These are phyloP conservation scores for Striga hermonthica DNA, from an alignment of 305 asterid species.

Conservation along the genomic window DNA sequence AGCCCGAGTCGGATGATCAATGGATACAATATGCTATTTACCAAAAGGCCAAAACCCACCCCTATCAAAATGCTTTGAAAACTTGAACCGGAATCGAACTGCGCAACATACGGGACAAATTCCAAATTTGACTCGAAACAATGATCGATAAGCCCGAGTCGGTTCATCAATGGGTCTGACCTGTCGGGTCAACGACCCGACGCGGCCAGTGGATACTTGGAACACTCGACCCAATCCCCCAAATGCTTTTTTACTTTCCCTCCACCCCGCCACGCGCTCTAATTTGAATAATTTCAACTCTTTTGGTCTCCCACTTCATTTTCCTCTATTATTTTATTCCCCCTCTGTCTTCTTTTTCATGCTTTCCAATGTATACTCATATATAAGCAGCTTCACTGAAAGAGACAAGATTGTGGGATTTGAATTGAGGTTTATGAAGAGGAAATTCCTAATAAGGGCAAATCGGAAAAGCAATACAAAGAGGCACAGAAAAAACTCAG, in stretches of 20 bases:
- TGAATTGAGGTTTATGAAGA: constrained; percentile 40
- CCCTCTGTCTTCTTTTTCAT: background rate
- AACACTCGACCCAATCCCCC: background rate
- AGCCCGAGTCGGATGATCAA: no score
- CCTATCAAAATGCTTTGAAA: no score
- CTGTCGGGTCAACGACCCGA: no score
- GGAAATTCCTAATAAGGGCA: constrained; percentile 2
- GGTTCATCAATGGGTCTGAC: no score
- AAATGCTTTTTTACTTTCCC: constrained; percentile 15
- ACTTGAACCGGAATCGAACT: no score
- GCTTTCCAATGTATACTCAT: background rate
- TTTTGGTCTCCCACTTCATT: background rate
- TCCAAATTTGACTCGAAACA: no score
- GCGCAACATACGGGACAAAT: no score
- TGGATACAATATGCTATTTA: no score
- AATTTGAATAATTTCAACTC: constrained; percentile 37
- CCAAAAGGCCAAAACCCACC: no score
- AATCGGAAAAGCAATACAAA: constrained; percentile 28
- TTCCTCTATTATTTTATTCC: background rate
- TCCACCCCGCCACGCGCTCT: constrained; percentile 39
- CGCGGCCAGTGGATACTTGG: background rate
- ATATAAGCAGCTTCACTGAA: background rate
- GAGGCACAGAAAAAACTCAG: constrained; percentile 28
- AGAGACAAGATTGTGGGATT: constrained; percentile 17
- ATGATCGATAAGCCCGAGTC: no score